These are phyloP conservation scores for Multifurca ochricompacta DNA, from an alignment of 768 basidiomycete genomes.

Conservation along the genomic window DNA sequence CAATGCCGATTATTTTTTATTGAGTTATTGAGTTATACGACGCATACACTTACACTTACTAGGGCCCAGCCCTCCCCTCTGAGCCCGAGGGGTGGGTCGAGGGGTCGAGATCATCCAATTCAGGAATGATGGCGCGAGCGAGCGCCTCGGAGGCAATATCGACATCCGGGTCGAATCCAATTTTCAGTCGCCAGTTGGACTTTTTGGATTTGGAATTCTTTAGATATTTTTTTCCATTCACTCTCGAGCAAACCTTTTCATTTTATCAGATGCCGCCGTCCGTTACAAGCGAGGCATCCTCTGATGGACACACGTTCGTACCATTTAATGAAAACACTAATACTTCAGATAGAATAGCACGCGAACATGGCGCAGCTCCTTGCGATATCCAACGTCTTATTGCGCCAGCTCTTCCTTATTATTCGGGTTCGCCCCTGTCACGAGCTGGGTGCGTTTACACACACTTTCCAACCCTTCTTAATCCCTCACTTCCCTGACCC, in stretches of 20 bases:
- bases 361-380: slow-evolving; percentile 17
- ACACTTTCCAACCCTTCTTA: neutral
- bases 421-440: slow-evolving; percentile 24
- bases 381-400: slow-evolving; percentile 21
- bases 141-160: no score
- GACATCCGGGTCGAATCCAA: no score
- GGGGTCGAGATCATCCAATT: neutral
- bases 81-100: neutral
- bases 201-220: neutral
- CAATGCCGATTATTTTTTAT: neutral
- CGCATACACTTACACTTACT: no score
- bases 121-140: neutral
- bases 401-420: slow-evolving; percentile 2
- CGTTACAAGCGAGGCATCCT: slow-evolving; percentile 6
- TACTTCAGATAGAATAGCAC: neutral
- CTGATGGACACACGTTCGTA: slow-evolving; percentile 16
- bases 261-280: slow-evolving; percentile 9
- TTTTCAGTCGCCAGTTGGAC: no score
- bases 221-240: neutral
- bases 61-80: no score
- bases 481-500: neutral
- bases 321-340: slow-evolving; percentile 2
- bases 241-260: neutral
- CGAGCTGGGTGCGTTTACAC: slow-evolving; percentile 26
- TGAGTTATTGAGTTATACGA: no score